Evolutionary conservation across 2,329 filamentous ascomycete species (phyloP).

Genomic region (Claviceps africana): DNA sequence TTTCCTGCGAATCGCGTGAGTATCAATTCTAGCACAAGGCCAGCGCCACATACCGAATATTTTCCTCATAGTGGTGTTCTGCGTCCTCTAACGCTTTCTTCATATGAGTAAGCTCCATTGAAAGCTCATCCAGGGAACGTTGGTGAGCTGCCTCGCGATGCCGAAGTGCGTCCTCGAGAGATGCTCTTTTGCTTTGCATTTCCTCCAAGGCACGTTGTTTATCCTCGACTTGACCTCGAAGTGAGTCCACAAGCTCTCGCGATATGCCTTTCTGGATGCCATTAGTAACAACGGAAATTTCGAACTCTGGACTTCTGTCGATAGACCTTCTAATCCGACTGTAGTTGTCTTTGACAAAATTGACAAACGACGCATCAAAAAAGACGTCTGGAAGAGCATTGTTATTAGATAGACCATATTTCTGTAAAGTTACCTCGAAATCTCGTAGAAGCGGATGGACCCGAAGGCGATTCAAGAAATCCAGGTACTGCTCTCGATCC

Average conservation of each 20-base stretch:
- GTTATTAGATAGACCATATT: constrained; percentile 31
- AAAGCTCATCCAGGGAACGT: constrained; percentile 44
- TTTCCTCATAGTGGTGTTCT: constrained; percentile 21
- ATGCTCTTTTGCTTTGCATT: constrained; percentile 29
- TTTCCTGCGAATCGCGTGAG: constrained; percentile 1
- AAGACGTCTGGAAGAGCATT: constrained; percentile 61
- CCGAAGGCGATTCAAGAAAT: constrained; percentile 64
- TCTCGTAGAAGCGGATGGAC: constrained; percentile 69
- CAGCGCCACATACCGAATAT: constrained; percentile 34
- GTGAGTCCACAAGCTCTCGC: constrained; percentile 77
- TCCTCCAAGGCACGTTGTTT: constrained; percentile 43
- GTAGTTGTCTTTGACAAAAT: constrained; percentile 94
- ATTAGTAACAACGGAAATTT: constrained; percentile 67
- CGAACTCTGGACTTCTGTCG: constrained; percentile 78
- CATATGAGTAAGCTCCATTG: constrained; percentile 13
- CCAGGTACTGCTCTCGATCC: constrained; percentile 76
- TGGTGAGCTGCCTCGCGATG: constrained; percentile 63
- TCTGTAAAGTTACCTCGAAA: constrained; percentile 74
- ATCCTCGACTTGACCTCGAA: constrained; percentile 64
- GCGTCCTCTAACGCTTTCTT: constrained; percentile 15
- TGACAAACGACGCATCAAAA: constrained; percentile 75
- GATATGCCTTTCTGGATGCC: constrained; percentile 81
- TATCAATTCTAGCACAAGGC: neutral
- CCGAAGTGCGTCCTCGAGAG: constrained; percentile 42
- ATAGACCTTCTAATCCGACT: constrained; percentile 71